Evolutionary conservation across 192 early-diverging fungal genomes (phyloP).

Genomic region (Coemansia sp.): DNA sequence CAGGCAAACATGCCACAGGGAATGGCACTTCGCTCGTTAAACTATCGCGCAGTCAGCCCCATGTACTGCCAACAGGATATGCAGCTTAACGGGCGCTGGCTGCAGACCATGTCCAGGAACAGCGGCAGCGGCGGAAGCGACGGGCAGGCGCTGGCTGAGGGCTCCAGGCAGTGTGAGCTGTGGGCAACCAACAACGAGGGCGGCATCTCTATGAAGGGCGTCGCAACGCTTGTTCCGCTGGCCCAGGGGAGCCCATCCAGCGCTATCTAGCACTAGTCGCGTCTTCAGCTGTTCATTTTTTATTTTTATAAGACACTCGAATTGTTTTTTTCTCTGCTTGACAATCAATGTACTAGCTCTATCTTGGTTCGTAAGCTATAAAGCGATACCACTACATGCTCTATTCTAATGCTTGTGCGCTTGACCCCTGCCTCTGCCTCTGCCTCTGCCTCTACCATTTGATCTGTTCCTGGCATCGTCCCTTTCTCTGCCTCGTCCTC

Average conservation of each 20-base stretch:
- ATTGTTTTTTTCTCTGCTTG: too few relatives aligned
- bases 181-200: constrained; percentile 67
- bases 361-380: too few relatives aligned
- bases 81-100: constrained; percentile 52
- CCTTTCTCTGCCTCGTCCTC: not conserved
- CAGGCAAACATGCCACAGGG: constrained; percentile 48
- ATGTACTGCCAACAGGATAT: constrained; percentile 60
- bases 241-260: not conserved
- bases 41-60: constrained; percentile 69
- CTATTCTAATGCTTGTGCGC: too few relatives aligned
- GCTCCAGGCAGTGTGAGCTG: constrained; percentile 57
- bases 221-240: constrained; percentile 45
- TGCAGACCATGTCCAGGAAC: constrained; percentile 7
- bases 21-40: constrained; percentile 57
- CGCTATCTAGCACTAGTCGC: too few relatives aligned
- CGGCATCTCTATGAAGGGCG: constrained; percentile 71
- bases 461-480: not conserved
- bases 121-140: not conserved
- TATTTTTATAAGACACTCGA: too few relatives aligned
- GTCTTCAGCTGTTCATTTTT: too few relatives aligned
- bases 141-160: constrained; percentile 25
- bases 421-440: not conserved
- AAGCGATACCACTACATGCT: too few relatives aligned
- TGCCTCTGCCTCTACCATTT: not conserved
- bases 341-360: too few relatives aligned